Base-by-base conservation (phyloP, 441 rosid species). In the Arabidopsis hybrid region DNA sequence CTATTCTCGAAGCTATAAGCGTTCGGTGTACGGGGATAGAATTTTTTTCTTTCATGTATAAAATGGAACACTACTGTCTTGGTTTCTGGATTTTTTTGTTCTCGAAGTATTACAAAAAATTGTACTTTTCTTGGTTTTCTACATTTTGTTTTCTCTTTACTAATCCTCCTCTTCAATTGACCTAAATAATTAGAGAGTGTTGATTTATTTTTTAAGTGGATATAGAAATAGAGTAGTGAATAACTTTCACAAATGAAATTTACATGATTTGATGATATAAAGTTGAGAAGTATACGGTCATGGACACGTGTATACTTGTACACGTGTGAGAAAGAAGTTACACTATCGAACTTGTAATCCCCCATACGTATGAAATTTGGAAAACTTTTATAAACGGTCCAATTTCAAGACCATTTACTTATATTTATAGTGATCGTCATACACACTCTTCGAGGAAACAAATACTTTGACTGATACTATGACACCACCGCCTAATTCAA, bases 21-120 rank as follows among this genome's bases (percentile, higher is more conserved):
- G 35, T 73, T 65, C 62, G 12, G 31, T 17, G 76, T 62, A 52
- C 46, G 47, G 56, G 59, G 58, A 21, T 72, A 18, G 4, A 58
- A 45, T 57, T 69, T 59, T 60, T 6, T 26, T 21, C 38, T 50
- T 40, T 38, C 26, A 21, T 21, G 26, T 21, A 21, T 21, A 21
- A 21, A 21, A 21, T 21, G 26, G 26, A 21, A 21, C 26, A 21
- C 26, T 21, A 73, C 26, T 4, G 60, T 65, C 60, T 65, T 51
- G 72, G 43, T 38, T 43, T 51, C 7, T 8, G 65, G 17, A 14
- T 46, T 47, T 31, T 67, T 16, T 16, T 3, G 26, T 21, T 21
- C 8, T 50, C 11, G 6, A 59, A 34, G 11, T 69, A 32, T 18
- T 42, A 36, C 39, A 53, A 31, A 68, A 46, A 35, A 1, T 34